Evolutionary conservation across 1,139 yeast species (phyloP).

Genomic region (Diutina catenulata): DNA sequence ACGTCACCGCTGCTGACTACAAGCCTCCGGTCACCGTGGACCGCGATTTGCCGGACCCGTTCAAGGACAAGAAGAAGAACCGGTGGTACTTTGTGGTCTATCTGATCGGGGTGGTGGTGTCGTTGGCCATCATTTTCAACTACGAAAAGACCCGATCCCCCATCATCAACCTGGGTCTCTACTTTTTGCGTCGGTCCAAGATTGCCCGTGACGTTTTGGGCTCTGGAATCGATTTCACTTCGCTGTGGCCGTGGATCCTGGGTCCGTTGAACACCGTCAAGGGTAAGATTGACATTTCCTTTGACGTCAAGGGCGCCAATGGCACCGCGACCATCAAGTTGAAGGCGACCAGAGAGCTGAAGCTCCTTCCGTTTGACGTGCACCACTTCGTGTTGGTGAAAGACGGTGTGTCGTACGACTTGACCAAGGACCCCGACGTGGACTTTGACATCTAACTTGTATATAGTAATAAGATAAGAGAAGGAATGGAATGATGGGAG

Average conservation of each 20-base stretch:
- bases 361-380: slow-evolving; percentile 45
- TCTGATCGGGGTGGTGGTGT: slow-evolving; percentile 48
- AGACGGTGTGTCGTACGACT: slow-evolving; percentile 24
- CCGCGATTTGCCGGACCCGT: slow-evolving; percentile 66
- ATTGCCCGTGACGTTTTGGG: slow-evolving; percentile 60
- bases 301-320: slow-evolving; percentile 56
- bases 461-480: not conserved
- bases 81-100: slow-evolving; percentile 48
- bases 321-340: slow-evolving; percentile 39
- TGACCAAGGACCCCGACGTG: slow-evolving; percentile 11
- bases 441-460: slow-evolving; percentile 4
- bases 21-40: slow-evolving; percentile 30
- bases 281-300: slow-evolving; percentile 66
- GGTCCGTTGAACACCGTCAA: slow-evolving; percentile 78
- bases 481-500: too few relatives aligned
- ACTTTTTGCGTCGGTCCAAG: slow-evolving; percentile 71
- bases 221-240: slow-evolving; percentile 56
- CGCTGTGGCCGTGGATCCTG: slow-evolving; percentile 77
- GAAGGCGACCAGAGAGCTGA: slow-evolving; percentile 48
- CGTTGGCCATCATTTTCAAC: slow-evolving; percentile 69
- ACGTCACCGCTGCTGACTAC: not conserved
- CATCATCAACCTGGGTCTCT: slow-evolving; percentile 75
- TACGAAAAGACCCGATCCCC: slow-evolving; percentile 89
- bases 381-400: slow-evolving; percentile 47
- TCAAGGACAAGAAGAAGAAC: slow-evolving; percentile 38